Conservation (phyloP, 192 early-diverging fungal species). For the Spizellomyces punctatus region DNA sequence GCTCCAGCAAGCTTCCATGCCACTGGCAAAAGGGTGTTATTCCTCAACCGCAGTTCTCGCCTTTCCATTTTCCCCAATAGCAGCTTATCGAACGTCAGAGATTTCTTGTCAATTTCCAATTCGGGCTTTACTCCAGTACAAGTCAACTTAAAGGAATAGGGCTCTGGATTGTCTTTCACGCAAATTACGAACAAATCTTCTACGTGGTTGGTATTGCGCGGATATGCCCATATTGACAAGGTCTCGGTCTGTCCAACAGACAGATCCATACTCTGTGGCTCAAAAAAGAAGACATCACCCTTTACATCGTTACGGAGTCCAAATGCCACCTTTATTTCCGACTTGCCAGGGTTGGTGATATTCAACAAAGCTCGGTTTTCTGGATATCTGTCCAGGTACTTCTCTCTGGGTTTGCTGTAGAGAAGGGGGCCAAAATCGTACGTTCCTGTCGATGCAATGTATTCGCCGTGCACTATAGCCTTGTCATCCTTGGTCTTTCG, state of each 20-base stretch:
- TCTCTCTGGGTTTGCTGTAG: slow-evolving; percentile 61
- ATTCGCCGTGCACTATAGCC: slow-evolving; percentile 55
- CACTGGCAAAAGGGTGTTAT: slow-evolving; percentile 54
- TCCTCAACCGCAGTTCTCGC: slow-evolving; percentile 58
- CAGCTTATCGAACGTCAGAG: slow-evolving; percentile 64
- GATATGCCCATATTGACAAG: slow-evolving; percentile 59
- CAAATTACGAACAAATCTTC: slow-evolving; percentile 59
- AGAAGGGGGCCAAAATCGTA: slow-evolving; percentile 65
- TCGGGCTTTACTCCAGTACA: slow-evolving; percentile 64
- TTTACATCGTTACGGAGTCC: slow-evolving; percentile 55
- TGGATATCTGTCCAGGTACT: slow-evolving; percentile 59
- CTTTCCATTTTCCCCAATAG: slow-evolving; percentile 54
- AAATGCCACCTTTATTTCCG: slow-evolving; percentile 53
- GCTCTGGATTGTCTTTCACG: slow-evolving; percentile 71
- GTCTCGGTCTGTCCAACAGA: slow-evolving; percentile 45
- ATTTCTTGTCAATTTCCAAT: slow-evolving; percentile 62
- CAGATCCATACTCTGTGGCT: slow-evolving; percentile 53
- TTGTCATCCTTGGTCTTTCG: slow-evolving; percentile 53
- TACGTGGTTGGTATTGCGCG: slow-evolving; percentile 41
- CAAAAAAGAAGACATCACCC: slow-evolving; percentile 61
- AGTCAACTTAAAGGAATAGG: slow-evolving; percentile 55
- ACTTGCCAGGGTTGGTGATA: slow-evolving; percentile 47
- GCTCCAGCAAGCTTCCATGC: slow-evolving; percentile 58
- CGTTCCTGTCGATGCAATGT: slow-evolving; percentile 39
- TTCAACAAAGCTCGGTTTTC: slow-evolving; percentile 58